Base-by-base conservation (phyloP, 768 basidiomycete genomes). In the Leucocoprinus leucothites region DNA sequence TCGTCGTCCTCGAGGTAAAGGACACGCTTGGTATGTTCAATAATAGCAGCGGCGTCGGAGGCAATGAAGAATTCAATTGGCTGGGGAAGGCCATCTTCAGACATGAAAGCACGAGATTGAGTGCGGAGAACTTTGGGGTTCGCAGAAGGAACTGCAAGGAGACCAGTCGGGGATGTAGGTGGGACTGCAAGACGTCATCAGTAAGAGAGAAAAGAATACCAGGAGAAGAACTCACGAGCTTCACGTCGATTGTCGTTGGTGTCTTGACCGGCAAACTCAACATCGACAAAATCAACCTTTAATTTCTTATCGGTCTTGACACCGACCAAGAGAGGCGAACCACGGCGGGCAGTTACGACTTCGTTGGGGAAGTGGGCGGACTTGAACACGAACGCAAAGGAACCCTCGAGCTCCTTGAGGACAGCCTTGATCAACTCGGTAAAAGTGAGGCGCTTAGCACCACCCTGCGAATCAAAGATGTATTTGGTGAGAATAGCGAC, bases 261-360 rank as follows among this genome's bases (percentile, higher is more conserved):
- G 59, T 91, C 88, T 42, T 89, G 82, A 38, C 86, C 86, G 31
- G 89, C 85, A 64, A 98, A 85, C 70, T 98, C 95, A 54, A 99
- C 97, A 72, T 98, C 97, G 45, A 99, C 96, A 63, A 99, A 98
- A 75, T 99, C 97, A 36, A 98, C 96, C 79, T 99, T 99, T 65
- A 99, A 82, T 74, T 98, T 98, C 82, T 97, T 95, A 69, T 99
- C 96, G 16, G 97, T 98, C 86, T 98, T 98, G 67, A 99, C 96
- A 75, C 97, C 97, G 65, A 99, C 85, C 56, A 98, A 74, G 26
- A 99, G 84, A 25, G 97, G 97, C 13, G 96, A 98, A 63, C 97
- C 97, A 65, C 97, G 91, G 63, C 95, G 94, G 56, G 95, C 94
- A 48, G 91, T 91, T 59, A 98, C 95, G 60, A 95, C 84, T 70